Conservation (phyloP, 345 rosid species). For the Hibiscus syriacus region DNA sequence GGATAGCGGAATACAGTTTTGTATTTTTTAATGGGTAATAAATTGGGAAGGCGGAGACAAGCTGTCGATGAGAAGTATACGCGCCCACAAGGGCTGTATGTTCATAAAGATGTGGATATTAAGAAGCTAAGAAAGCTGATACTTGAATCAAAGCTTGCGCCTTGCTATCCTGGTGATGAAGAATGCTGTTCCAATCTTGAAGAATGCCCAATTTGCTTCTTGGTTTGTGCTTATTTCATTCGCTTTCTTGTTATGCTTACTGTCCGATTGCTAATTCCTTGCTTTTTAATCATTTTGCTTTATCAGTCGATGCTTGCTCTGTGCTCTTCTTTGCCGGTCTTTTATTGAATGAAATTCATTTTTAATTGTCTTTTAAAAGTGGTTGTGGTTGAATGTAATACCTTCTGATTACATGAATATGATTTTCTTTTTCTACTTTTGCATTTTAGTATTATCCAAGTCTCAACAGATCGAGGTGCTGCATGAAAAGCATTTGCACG, state of each 20-base stretch:
- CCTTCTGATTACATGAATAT: constrained; percentile 7
- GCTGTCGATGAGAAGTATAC: constrained; percentile 88
- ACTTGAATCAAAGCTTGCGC: constrained; percentile 92
- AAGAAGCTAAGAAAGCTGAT: constrained; percentile 95
- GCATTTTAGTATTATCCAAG: constrained; percentile 81
- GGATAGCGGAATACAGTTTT: neutral
- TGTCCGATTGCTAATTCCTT: neutral
- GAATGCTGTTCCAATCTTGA: constrained; percentile 73
- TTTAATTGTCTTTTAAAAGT: neutral
- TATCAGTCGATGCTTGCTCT: neutral
- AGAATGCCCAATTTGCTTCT: constrained; percentile 97
- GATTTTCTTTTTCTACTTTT: constrained; percentile 2
- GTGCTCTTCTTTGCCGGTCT: neutral
- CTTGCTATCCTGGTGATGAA: constrained; percentile 93
- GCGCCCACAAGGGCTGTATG: constrained; percentile 86
- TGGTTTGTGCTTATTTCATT: constrained; percentile 47
- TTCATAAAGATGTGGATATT: constrained; percentile 85
- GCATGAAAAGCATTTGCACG: constrained; percentile 95
- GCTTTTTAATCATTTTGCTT: neutral
- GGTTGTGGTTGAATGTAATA: neutral
- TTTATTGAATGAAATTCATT: neutral
- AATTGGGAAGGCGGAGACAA: constrained; percentile 78
- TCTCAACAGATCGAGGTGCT: constrained; percentile 92
- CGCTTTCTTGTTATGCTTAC: constrained; percentile 1
- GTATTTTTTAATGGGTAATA: constrained; percentile 77